A percentile compares a stretch with the other conserved stretches of the same genome.
Evolutionary conservation across 345 rosid species (phyloP).

Genomic region (Raphanus sativus): DNA sequence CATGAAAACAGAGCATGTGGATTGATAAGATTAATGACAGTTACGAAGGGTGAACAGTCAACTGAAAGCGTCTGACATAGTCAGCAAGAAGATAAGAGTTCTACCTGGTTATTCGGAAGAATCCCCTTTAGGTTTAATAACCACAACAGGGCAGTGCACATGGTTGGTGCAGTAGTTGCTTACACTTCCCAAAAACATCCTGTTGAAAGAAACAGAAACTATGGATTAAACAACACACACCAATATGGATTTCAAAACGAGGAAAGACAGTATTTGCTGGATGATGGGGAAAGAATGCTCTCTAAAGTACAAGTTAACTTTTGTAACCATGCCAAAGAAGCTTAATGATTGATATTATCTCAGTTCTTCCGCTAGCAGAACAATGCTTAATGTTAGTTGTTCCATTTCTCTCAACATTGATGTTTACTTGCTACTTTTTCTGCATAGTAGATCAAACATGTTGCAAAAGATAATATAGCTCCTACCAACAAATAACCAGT

Average conservation of each 20-base stretch:
- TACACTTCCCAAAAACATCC: constrained; percentile 96
- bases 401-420: background rate
- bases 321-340: no score
- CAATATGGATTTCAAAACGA: no score
- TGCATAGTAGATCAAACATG: background rate
- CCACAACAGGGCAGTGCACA: constrained; percentile 71
- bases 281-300: no score
- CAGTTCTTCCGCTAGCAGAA: background rate
- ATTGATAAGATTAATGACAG: no score
- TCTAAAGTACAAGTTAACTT: no score
- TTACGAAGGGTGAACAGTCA: no score
- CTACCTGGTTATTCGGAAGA: constrained; percentile 41
- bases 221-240: background rate
- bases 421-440: background rate
- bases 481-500: no score
- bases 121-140: constrained; percentile 58
- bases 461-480: background rate
- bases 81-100: no score
- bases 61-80: no score
- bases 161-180: constrained; percentile 89
- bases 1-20: no score
- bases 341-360: no score
- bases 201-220: constrained; percentile 28
- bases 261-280: no score
- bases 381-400: background rate